Evolutionary conservation across 2,329 filamentous ascomycete genomes (phyloP), one percentile per base, ranked within the genome.

Genomic region (Alternaria sp.): DNA sequence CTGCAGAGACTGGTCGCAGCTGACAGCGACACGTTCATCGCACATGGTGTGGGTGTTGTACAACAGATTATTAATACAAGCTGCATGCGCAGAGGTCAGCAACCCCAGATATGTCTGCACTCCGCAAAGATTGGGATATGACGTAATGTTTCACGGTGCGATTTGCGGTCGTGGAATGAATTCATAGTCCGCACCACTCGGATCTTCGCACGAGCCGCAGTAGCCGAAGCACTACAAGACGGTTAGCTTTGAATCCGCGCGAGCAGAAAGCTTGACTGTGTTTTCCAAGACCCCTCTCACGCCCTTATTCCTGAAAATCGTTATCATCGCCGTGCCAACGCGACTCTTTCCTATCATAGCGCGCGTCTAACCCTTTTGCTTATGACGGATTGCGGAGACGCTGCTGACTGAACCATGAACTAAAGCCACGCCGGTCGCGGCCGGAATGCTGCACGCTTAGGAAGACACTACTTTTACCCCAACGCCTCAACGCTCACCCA

Each of bases 331-430:
- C 25, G 45, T 34, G 51, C 59, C 52, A 61, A 52, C 32, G 28
- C 54, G 20, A 40, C 20, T 61, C 55, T 58, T 62, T 36, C 57
- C 57, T 18, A 16, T 57, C 32, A 22, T 18, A 53, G 59, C 22
- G 5, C 30, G 40, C 32, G 28, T 34, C 48, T 56, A 41, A 36
- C 48, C 59, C 14, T 43, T 32, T 57, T 54, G 58, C 59, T 57
- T 53, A 18, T 50, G 20, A 43, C 16, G 50, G 36, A 34, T 32
- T 59, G 53, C 59, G 36, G 40, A 38, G 28, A 34, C 43, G 16
- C 53, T 60, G 62, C 64, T 68, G 60, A 69, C 65, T 63, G 63
- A 59, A 63, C 60, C 57, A 57, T 53, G 54, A 64, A 63, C 65
- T 66, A 68, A 46, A 28, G 50, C 27, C 55, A 43, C 40, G 45